These are phyloP conservation scores for Halteria grandinella DNA, from an alignment of 73 alveolate genomes.

Conservation along the genomic window DNA sequence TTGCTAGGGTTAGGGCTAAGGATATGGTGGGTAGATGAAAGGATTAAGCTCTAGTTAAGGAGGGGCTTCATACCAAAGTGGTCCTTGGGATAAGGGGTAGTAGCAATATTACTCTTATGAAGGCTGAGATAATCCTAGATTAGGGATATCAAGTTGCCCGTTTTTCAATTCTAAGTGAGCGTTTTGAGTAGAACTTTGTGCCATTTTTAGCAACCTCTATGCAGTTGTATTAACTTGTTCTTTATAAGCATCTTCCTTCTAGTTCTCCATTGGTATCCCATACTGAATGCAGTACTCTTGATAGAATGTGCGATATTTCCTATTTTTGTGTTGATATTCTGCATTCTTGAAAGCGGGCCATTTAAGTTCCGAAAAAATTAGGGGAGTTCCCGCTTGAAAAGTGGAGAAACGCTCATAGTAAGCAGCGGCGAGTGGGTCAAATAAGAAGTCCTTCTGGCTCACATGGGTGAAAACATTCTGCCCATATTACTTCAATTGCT, in stretches of 20 bases:
- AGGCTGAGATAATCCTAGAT: background rate
- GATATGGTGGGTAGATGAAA: background rate
- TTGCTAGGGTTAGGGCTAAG: background rate
- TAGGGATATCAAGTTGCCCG: background rate
- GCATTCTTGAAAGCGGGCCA: conserved; percentile 37
- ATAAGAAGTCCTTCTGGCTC: conserved; percentile 30
- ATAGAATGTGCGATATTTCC: no score
- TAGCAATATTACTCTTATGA: no score
- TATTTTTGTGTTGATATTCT: no score
- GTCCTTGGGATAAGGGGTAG: background rate
- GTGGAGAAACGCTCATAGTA: conserved; percentile 41
- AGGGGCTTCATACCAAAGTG: background rate
- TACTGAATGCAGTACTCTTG: conserved; percentile 3
- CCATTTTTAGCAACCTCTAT: background rate
- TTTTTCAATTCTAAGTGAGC: no score
- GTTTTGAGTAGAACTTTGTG: no score
- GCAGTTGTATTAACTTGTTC: background rate
- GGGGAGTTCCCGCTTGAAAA: background rate
- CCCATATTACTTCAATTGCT: no score
- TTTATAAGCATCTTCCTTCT: background rate
- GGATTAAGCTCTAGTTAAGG: background rate
- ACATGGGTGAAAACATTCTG: no score
- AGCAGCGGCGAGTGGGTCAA: conserved; percentile 48
- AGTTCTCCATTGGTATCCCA: background rate
- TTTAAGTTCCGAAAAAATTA: conserved; percentile 19